Evolutionary conservation across 805 yeast genomes (phyloP), one percentile per base, ranked within the genome.

Genomic region (Tetrapisispora pingtungensis): DNA sequence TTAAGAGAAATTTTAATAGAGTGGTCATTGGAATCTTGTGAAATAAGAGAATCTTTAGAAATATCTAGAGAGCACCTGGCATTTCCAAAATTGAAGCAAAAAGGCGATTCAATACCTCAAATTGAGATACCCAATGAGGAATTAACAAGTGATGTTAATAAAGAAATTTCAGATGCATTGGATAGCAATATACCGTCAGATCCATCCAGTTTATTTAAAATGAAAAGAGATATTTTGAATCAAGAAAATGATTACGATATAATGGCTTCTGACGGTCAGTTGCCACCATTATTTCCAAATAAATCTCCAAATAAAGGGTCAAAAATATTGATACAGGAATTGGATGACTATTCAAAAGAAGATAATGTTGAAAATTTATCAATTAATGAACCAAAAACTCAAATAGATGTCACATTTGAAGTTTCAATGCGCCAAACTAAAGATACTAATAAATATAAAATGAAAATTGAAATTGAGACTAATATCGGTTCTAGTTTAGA

Each of bases 1-100:
- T 68, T 87, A 44, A 69, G 78, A 47, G 70, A 77, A 39, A 80
- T 87, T 13, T 58, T 85, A 40, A 74, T 83, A 7, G 95, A 86
- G 57, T 86, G 95, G 83, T 81, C 95, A 54, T 59, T 87, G 34
- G 95, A 86, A 56, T 74, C 88, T 10, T 77, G 84, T 3, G 96
- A 86, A 58, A 65, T 80, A 46, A 55, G 72, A 22, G 66, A 64
- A 14, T 66, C 70, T 40, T 58, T 78, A 1, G 61, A 66, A 4
- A 67, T 88, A 15, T 84, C 81, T 44, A 66, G 95, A 43, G 82
- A 80, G 42, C 58, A 59, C 32, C 68, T 78, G 39, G 58, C 77
- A 3, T 67, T 76, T 2, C 96, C 96, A 1, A 85, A 84, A 53
- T 71, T 90, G 78, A 59, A 70, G 10, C 65, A 73, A 41, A 88